phyloP scores from a whole-genome alignment of 768 basidiomycete genomes.

The Tulasnella sp. region DNA sequence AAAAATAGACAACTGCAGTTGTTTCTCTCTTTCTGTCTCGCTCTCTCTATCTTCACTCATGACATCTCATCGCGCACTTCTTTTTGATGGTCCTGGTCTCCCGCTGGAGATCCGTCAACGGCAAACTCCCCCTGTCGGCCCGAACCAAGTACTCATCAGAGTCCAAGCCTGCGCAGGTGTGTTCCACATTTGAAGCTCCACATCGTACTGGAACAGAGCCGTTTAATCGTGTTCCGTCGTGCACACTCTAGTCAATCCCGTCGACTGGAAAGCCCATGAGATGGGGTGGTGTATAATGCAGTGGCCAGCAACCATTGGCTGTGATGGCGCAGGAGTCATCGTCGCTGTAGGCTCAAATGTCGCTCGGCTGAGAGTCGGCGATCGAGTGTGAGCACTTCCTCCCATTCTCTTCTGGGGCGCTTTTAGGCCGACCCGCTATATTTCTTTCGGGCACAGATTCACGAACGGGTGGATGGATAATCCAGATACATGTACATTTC shows the following conservation, averaged over 20 bases:
- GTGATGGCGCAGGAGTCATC: conserved; percentile 8
- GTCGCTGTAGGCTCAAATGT: neutral
- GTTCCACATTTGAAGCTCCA: neutral
- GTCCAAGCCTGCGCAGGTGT: conserved; percentile 1
- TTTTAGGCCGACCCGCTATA: neutral
- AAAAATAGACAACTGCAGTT: neutral
- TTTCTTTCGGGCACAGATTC: neutral
- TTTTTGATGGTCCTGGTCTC: neutral
- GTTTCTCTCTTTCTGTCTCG: too few species aligned
- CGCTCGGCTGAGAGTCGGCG: neutral
- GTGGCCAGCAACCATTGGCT: neutral
- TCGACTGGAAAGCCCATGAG: neutral
- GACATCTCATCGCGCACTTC: neutral
- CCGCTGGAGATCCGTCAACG: neutral
- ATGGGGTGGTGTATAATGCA: neutral
- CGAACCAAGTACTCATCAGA: conserved; percentile 10
- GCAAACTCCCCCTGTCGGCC: neutral
- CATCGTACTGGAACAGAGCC: neutral
- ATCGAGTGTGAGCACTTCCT: conserved; percentile 18
- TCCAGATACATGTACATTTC: conserved; percentile 11
- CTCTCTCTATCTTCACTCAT: neutral
- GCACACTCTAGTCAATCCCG: conserved; percentile 13
- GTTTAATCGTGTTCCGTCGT: neutral
- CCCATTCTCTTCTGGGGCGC: neutral
- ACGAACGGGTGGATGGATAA: neutral